Conservation (phyloP, 192 early-diverging fungal genomes). For the Pilaira anomala region DNA sequence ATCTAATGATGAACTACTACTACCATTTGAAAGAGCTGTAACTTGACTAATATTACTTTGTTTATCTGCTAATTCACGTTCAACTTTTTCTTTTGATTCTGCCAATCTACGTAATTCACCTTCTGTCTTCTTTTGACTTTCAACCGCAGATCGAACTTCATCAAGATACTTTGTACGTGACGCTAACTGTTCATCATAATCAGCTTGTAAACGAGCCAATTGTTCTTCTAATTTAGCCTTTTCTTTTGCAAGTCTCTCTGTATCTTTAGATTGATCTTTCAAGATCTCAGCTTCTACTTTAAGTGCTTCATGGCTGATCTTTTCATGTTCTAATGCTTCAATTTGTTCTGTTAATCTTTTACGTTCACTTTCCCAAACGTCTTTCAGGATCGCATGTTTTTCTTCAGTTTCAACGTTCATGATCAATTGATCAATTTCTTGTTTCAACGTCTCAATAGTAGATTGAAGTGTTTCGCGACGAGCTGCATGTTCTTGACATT, state of each 20-base stretch:
- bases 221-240: constrained; percentile 37
- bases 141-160: constrained; percentile 21
- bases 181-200: constrained; percentile 27
- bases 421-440: constrained; percentile 47
- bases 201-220: constrained; percentile 29
- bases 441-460: constrained; percentile 43
- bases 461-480: constrained; percentile 35
- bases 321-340: constrained; percentile 30
- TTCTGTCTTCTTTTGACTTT: constrained; percentile 35
- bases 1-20: too few species aligned
- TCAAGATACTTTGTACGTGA: constrained; percentile 26
- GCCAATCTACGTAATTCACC: constrained; percentile 16
- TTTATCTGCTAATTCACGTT: constrained; percentile 19
- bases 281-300: constrained; percentile 35
- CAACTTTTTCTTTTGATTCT: constrained; percentile 30
- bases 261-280: constrained; percentile 40
- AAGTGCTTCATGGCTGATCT: constrained; percentile 29
- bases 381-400: constrained; percentile 49
- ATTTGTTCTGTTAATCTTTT: constrained; percentile 43
- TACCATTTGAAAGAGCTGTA: too few species aligned
- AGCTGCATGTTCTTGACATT: constrained; percentile 22
- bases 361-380: constrained; percentile 50
- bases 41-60: background rate
- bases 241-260: constrained; percentile 41
- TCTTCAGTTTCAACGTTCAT: constrained; percentile 34